These are phyloP conservation scores for Isabelozyma heimii DNA, from an alignment of 805 yeast genomes.

Conservation along the genomic window DNA sequence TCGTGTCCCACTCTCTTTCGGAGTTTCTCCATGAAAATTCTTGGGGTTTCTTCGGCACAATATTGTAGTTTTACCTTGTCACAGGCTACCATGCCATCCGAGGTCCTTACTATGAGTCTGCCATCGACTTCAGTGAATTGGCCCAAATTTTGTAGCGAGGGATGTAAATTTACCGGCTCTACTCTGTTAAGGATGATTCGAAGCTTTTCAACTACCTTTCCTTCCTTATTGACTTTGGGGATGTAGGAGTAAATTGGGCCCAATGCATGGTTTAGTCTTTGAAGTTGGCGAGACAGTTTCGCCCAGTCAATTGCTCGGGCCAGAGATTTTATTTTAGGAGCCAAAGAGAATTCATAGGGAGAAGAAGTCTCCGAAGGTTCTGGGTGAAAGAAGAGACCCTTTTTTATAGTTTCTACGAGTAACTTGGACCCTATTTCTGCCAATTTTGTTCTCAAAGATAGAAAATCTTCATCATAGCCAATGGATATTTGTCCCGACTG, in stretches of 20 bases:
- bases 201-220: background rate
- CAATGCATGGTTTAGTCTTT: conserved; percentile 46
- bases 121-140: conserved; percentile 14
- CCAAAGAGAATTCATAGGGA: conserved; percentile 45
- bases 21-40: conserved; percentile 41
- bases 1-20: conserved; percentile 44
- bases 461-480: conserved; percentile 40
- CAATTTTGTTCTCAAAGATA: conserved; percentile 46
- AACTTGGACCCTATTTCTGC: conserved; percentile 63
- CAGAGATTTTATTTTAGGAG: conserved; percentile 49
- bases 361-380: conserved; percentile 13
- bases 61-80: conserved; percentile 53
- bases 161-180: background rate
- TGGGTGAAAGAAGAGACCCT: conserved; percentile 22
- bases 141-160: conserved; percentile 16
- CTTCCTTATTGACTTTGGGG: conserved; percentile 1
- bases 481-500: conserved; percentile 52
- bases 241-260: conserved; percentile 55
- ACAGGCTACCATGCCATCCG: conserved; percentile 39
- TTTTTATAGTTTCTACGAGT: conserved; percentile 43
- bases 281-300: conserved; percentile 33
- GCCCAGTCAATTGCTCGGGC: conserved; percentile 51
- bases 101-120: conserved; percentile 40
- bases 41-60: conserved; percentile 44
- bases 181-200: conserved; percentile 51